These are phyloP conservation scores for Flaveria brownii DNA, from an alignment of 129 eudicot species.

Conservation along the genomic window DNA sequence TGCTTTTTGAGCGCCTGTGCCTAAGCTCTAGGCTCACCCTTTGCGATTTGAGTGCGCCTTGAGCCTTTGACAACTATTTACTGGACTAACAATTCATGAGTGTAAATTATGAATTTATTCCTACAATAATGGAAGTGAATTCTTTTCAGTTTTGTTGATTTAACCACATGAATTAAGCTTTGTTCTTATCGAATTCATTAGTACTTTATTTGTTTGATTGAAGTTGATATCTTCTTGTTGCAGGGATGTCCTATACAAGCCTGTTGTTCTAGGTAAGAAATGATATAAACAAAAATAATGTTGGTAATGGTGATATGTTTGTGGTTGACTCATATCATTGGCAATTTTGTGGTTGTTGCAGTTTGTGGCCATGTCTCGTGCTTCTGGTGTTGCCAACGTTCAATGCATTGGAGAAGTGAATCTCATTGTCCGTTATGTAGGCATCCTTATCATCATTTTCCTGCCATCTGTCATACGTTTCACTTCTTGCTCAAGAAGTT, in stretches of 20 bases:
- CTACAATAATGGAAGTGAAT: too few relatives aligned
- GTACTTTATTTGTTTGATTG: slow-evolving; percentile 14
- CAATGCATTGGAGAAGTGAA: slow-evolving; percentile 49
- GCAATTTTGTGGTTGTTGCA: slow-evolving; percentile 30
- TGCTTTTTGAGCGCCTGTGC: too few relatives aligned
- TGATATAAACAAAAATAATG: not conserved
- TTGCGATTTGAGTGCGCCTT: too few relatives aligned
- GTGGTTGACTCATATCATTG: not conserved
- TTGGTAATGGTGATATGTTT: not conserved
- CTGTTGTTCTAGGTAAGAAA: slow-evolving; percentile 67
- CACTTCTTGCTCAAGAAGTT: slow-evolving; percentile 67
- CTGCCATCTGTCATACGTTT: slow-evolving; percentile 63
- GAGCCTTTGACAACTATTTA: too few relatives aligned
- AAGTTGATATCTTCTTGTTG: slow-evolving; percentile 31
- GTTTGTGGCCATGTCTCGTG: slow-evolving; percentile 79
- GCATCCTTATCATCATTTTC: slow-evolving; percentile 71
- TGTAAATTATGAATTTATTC: too few relatives aligned
- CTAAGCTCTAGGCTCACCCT: too few relatives aligned
- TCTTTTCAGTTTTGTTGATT: too few relatives aligned
- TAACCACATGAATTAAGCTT: too few relatives aligned
- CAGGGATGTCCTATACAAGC: slow-evolving; percentile 80
- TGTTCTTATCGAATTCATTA: too few relatives aligned
- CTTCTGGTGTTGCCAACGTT: slow-evolving; percentile 74
- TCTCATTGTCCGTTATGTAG: slow-evolving; percentile 77
- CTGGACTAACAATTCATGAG: too few relatives aligned